These are phyloP conservation scores for Trematosphaeria pertusa DNA, from an alignment of 2,329 filamentous ascomycete species.

Conservation along the genomic window DNA sequence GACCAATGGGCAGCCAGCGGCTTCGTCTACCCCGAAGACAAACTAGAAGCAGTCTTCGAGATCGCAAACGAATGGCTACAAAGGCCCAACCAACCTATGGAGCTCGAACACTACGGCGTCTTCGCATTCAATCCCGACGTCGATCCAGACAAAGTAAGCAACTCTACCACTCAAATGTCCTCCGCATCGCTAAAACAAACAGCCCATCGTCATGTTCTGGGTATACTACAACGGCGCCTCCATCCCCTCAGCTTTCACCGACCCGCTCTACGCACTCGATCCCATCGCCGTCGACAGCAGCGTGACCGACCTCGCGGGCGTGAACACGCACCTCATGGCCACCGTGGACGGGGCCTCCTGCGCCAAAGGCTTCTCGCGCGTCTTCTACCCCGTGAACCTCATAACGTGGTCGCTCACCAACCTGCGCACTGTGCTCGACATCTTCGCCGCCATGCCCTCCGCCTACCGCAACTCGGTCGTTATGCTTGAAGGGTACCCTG, in stretches of 20 bases:
- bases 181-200: not conserved
- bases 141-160: constrained; percentile 20
- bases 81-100: constrained; percentile 9
- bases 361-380: constrained; percentile 19
- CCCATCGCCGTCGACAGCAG: constrained; percentile 14
- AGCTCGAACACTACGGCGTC: constrained; percentile 22
- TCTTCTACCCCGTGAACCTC: constrained; percentile 19
- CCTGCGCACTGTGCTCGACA: constrained; percentile 18
- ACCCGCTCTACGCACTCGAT: constrained; percentile 21
- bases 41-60: constrained; percentile 20
- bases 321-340: constrained; percentile 19
- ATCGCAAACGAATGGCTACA: constrained; percentile 23
- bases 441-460: constrained; percentile 21
- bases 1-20: constrained; percentile 19
- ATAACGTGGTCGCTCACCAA: constrained; percentile 12
- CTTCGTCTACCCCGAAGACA: constrained; percentile 26
- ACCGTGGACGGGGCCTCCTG: constrained; percentile 19
- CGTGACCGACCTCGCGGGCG: constrained; percentile 22
- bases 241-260: constrained; percentile 24
- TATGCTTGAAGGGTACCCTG: constrained; percentile 27
- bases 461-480: constrained; percentile 17
- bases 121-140: constrained; percentile 20
- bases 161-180: not conserved
- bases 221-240: constrained; percentile 24
- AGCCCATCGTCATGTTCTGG: constrained; percentile 23